These are phyloP conservation scores for Typha latifolia DNA, from an alignment of 176 grass and related monocot species.

Conservation along the genomic window DNA sequence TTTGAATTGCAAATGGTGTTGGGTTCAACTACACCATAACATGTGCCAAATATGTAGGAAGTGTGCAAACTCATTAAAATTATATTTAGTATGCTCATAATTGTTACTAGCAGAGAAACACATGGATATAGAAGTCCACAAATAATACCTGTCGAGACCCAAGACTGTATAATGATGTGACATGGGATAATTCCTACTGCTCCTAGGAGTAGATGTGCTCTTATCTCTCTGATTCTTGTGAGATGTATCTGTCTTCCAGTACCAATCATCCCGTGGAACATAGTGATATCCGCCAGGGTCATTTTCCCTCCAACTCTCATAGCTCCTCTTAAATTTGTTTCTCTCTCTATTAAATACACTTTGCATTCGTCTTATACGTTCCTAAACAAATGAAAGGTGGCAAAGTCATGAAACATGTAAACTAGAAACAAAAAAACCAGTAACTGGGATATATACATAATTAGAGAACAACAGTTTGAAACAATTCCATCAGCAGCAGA, in stretches of 20 bases:
- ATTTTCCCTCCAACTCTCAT: slow-evolving; percentile 84
- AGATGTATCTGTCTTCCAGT: slow-evolving; percentile 64
- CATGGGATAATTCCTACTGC: slow-evolving; percentile 49
- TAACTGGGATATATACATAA: neutral
- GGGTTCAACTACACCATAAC: too few relatives aligned
- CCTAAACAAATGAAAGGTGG: slow-evolving; percentile 16
- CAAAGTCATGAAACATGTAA: neutral
- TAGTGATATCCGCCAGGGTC: slow-evolving; percentile 71
- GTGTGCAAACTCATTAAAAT: too few relatives aligned
- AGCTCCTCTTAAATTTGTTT: slow-evolving; percentile 67
- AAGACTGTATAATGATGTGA: slow-evolving; percentile 86
- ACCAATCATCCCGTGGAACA: slow-evolving; percentile 94
- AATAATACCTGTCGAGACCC: slow-evolving; percentile 81
- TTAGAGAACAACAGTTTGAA: neutral
- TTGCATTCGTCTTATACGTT: slow-evolving; percentile 97
- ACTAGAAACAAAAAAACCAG: neutral
- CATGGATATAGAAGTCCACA: neutral
- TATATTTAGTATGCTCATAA: too few relatives aligned
- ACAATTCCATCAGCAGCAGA: too few relatives aligned
- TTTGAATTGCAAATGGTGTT: too few relatives aligned
- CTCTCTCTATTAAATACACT: slow-evolving; percentile 96
- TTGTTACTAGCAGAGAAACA: neutral
- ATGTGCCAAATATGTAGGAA: too few relatives aligned
- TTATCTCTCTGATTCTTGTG: slow-evolving; percentile 46
- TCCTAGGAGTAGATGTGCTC: slow-evolving; percentile 26